phyloP scores from a whole-genome alignment of 305 asterid species.

The Plantago lanceolata region DNA sequence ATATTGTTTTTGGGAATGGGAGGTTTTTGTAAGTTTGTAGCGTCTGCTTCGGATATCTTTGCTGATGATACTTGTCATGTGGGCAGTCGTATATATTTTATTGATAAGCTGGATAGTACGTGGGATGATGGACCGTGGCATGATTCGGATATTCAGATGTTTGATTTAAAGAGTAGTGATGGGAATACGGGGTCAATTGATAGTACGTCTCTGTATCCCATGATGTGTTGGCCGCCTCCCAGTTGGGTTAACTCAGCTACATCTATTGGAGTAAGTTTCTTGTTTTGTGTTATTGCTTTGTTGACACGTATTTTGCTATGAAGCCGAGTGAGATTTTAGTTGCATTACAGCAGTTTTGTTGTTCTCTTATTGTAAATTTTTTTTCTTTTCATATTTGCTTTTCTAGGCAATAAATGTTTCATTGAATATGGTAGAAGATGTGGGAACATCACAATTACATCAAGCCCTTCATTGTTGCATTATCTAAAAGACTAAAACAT shows the following conservation, averaged over 20 bases:
- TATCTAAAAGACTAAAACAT: no score
- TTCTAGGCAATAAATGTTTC: not conserved
- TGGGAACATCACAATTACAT: no score
- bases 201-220: constrained; percentile 37
- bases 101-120: constrained; percentile 44
- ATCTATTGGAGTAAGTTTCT: constrained; percentile 50
- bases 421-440: not conserved
- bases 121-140: constrained; percentile 53
- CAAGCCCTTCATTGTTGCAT: no score
- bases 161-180: constrained; percentile 50
- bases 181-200: constrained; percentile 59
- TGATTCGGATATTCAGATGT: constrained; percentile 52
- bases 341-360: not conserved
- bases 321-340: no score
- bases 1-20: constrained; percentile 78
- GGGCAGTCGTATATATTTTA: constrained; percentile 68
- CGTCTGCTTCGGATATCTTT: constrained; percentile 43
- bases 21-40: constrained; percentile 65
- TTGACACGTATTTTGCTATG: no score
- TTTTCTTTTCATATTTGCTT: not conserved
- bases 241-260: constrained; percentile 52
- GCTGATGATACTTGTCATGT: constrained; percentile 29
- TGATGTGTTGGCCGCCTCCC: constrained; percentile 91
- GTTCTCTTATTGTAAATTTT: not conserved
- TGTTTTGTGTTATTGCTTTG: not conserved